These are phyloP conservation scores for Soucietia sequanensis DNA, from an alignment of 805 yeast species.

Conservation along the genomic window DNA sequence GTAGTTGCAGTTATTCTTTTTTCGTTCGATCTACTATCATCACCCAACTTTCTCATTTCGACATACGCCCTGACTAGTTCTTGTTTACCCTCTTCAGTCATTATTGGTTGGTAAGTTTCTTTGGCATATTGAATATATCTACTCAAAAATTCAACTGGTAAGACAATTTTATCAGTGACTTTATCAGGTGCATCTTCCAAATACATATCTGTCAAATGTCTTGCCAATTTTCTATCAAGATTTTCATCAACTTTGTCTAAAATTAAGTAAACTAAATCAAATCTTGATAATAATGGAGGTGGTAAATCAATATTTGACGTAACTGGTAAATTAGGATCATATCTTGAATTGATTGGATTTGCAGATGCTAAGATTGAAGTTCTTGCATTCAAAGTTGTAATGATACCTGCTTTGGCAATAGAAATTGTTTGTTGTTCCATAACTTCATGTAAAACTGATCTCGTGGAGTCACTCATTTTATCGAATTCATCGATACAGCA, in stretches of 20 bases:
- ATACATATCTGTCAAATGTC: constrained; percentile 88
- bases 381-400: constrained; percentile 94
- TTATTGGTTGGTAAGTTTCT: constrained; percentile 74
- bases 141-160: constrained; percentile 87
- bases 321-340: constrained; percentile 92
- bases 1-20: constrained; percentile 97
- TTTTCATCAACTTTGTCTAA: constrained; percentile 89
- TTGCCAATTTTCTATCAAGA: constrained; percentile 81
- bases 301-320: constrained; percentile 95
- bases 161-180: constrained; percentile 62
- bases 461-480: constrained; percentile 91
- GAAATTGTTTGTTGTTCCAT: constrained; percentile 99
- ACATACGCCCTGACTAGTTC: constrained; percentile 88
- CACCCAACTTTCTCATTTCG: constrained; percentile 91
- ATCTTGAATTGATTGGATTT: constrained; percentile 93
- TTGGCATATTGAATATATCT: constrained; percentile 93
- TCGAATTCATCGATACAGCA: constrained; percentile 99
- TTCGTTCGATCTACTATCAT: constrained; percentile 81
- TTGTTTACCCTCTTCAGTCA: constrained; percentile 76
- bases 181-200: constrained; percentile 81
- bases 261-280: constrained; percentile 89
- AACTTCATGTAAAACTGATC: constrained; percentile 95
- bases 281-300: constrained; percentile 92
- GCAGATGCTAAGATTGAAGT: constrained; percentile 96
- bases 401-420: constrained; percentile 97